phyloP scores from a whole-genome alignment of 352 stramenopile genomes.

The Pythium rishiriense region DNA sequence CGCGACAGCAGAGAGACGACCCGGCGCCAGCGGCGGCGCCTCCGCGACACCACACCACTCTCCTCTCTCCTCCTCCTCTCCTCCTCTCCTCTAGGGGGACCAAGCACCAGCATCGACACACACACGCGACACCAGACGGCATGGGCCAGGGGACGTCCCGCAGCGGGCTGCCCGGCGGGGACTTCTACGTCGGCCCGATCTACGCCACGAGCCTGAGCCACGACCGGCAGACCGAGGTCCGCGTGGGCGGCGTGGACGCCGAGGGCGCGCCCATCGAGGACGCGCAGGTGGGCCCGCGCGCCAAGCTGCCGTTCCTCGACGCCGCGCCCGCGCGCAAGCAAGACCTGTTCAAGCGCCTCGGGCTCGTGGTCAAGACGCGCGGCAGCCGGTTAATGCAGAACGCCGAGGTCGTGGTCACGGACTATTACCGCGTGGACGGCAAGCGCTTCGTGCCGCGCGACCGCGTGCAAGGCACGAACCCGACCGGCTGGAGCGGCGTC shows the following conservation, averaged over 20 bases:
- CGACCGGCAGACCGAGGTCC: slow-evolving; percentile 83
- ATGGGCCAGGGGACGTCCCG: slow-evolving; percentile 71
- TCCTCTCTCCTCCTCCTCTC: too few species aligned
- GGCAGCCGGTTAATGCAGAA: slow-evolving; percentile 86
- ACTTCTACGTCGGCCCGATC: slow-evolving; percentile 83
- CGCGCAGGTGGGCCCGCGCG: slow-evolving; percentile 68
- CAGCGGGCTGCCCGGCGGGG: slow-evolving; percentile 60
- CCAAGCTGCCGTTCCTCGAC: slow-evolving; percentile 70
- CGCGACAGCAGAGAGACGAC: background rate
- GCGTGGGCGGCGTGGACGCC: slow-evolving; percentile 48
- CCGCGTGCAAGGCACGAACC: slow-evolving; percentile 57
- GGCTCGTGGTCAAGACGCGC: slow-evolving; percentile 80
- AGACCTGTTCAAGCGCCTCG: slow-evolving; percentile 80
- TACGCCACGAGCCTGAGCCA: slow-evolving; percentile 86
- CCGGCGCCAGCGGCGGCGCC: background rate
- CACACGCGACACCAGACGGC: too few species aligned
- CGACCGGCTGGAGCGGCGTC: slow-evolving; percentile 65
- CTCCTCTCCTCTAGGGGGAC: background rate
- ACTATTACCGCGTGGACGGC: slow-evolving; percentile 79
- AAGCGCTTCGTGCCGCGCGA: slow-evolving; percentile 78
- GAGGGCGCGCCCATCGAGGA: slow-evolving; percentile 39
- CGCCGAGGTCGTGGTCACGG: slow-evolving; percentile 74
- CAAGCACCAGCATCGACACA: background rate
- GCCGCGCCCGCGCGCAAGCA: slow-evolving; percentile 50
- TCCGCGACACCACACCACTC: background rate